Base-by-base conservation (phyloP, 257 asterid genomes). In the Rauvolfia tetraphylla region DNA sequence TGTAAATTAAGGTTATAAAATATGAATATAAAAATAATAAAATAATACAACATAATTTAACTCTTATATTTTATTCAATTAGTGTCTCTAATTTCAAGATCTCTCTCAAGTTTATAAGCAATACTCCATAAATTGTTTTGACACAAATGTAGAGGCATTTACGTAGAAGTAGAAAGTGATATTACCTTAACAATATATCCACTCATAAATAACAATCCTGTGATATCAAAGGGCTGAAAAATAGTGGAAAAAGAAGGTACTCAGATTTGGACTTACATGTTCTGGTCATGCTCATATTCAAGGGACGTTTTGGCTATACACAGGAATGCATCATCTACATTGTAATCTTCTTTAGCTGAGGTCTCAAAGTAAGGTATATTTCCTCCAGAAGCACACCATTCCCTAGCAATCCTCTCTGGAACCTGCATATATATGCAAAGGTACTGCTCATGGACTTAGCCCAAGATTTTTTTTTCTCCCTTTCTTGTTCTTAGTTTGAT, bases 361-460 rank as follows among this genome's bases (percentile, higher is more conserved):
- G 96, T 93, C 87, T 91, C 95, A 71, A 87, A 88, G 75, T 91
- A 90, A n/a, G 96, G 97, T 78, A 93, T 89, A 80, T 88, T 83
- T 67, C 95, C 96, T 78, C 84, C 90, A 3, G 85, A 78, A 51
- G 65, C 75, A 76, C 97, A 91, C 97, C 98, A 93, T 5, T 91
- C 95, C 76, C 78, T 81, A 1, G 92, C 96, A 48, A 76, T 84
- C 83, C 82, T 90, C 83, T 88, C 91, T 2, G 89, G 80, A 12
- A 93, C 92, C 98, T 93, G 73, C 75, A 11, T 23, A 1, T 3
- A 27, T 18, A 2, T 8, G 51, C 5, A 46, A 11, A 3, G 31
- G 41, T 7, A 7, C 4, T 33, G 25, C 9, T 44, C 67, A 58
- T 2, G 41, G 23, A 65, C 44, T 31, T 2, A 2, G 27, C 46